Conservation (phyloP, 1,284 basidiomycete species). For the Apiotrichum sp. region DNA sequence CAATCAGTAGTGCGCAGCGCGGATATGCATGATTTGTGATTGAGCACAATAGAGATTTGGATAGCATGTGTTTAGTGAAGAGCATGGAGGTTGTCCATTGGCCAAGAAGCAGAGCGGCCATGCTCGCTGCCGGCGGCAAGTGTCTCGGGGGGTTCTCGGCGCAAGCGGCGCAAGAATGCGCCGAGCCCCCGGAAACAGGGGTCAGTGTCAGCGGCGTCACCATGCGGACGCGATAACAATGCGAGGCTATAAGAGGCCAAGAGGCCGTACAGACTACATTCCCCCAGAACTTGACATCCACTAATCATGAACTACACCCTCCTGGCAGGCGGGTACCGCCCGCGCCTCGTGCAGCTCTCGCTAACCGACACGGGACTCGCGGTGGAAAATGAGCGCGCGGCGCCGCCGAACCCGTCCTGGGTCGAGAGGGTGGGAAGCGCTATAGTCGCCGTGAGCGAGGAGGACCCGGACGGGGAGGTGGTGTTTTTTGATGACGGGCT, state of each 20-base stretch:
- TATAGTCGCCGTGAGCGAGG: conserved; percentile 27
- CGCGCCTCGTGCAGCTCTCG: conserved; percentile 23
- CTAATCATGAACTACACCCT: conserved; percentile 31
- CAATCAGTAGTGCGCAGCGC: not conserved
- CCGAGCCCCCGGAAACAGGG: not conserved
- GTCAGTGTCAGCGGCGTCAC: too few relatives aligned
- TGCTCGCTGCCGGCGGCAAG: too few relatives aligned
- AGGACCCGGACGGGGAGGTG: conserved; percentile 26
- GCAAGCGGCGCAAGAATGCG: too few relatives aligned
- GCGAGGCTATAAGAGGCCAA: too few relatives aligned
- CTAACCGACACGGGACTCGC: conserved; percentile 23
- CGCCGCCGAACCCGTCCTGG: conserved; percentile 33
- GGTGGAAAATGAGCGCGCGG: conserved; percentile 2
- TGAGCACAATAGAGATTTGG: too few relatives aligned
- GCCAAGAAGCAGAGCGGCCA: too few relatives aligned
- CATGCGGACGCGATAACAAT: too few relatives aligned
- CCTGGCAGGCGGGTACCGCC: conserved; percentile 37
- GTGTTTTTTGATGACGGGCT: not conserved
- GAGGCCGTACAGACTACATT: too few relatives aligned
- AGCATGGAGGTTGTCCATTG: too few relatives aligned
- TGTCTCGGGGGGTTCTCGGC: not conserved
- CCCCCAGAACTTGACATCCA: too few relatives aligned
- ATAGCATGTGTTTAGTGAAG: too few relatives aligned
- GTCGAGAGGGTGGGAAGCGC: conserved; percentile 27
- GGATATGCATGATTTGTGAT: not conserved